Conservation (phyloP, 805 yeast species). For the Limtongozyma cylindracea region DNA sequence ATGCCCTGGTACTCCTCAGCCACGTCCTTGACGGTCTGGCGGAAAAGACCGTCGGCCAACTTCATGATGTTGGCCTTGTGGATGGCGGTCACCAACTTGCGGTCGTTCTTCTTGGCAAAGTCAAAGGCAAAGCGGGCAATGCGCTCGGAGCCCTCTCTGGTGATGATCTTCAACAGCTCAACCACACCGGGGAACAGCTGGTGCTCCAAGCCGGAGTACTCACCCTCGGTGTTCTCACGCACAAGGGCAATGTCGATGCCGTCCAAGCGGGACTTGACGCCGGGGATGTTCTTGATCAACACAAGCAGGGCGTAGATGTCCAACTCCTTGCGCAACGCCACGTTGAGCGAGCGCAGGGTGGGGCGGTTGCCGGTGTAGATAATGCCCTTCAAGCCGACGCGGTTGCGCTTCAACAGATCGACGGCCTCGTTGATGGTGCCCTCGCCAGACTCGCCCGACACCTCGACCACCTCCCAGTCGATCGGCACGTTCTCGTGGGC, state of each 20-base stretch:
- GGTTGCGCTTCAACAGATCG: conserved; percentile 79
- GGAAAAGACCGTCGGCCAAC: conserved; percentile 93
- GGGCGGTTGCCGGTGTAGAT: conserved; percentile 70
- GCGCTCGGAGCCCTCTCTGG: conserved; percentile 87
- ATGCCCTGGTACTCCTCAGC: conserved; percentile 69
- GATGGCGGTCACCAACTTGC: conserved; percentile 84
- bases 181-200: conserved; percentile 95
- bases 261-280: conserved; percentile 72
- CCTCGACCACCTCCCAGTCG: conserved; percentile 54
- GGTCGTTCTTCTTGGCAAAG: conserved; percentile 77
- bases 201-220: conserved; percentile 95
- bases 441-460: conserved; percentile 10
- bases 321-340: conserved; percentile 86
- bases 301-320: conserved; percentile 91
- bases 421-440: conserved; percentile 62
- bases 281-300: conserved; percentile 82
- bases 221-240: conserved; percentile 98
- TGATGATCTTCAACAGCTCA: conserved; percentile 86
- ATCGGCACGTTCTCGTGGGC: conserved; percentile 73
- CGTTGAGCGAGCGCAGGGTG: conserved; percentile 72
- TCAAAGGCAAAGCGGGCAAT: conserved; percentile 94
- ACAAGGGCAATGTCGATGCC: conserved; percentile 84
- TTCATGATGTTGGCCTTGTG: conserved; percentile 99
- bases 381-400: conserved; percentile 91
- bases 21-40: conserved; percentile 74